Evolutionary conservation across 2,329 filamentous ascomycete species (phyloP), one percentile per base, ranked within the genome.

Genomic region (Furcasterigmium sp.): DNA sequence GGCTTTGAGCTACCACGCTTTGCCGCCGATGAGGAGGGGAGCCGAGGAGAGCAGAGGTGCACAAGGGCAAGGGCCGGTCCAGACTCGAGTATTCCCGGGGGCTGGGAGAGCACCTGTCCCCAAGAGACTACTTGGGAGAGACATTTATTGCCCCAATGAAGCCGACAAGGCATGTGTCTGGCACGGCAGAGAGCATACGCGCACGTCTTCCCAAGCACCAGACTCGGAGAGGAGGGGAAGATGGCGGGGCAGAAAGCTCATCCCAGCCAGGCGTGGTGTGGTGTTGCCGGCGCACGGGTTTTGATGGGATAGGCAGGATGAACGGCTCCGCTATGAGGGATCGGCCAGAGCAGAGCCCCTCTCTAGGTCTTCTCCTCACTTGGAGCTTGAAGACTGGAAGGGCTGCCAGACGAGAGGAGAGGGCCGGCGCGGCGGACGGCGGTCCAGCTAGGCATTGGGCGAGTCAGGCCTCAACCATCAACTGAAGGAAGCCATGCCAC

Each of bases 391-490:
- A 40, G 38, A n/a, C n/a, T 21, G 26, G 38, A 40, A 35, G n/a
- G n/a, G 32, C 32, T 35, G 32, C n/a, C 15, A 18, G 11, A 17
- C 8, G 25, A 13, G n/a, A n/a, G n/a, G n/a, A n/a, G 29, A 32
- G 13, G 29, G 18, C n/a, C 5, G 9, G 15, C 15, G 11, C 14
- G 32, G 38, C 20, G 38, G 18, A 30, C 19, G 25, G 21, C 26
- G 26, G 21, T 19, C 18, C 20, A 15, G 34, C 45, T 41, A 29
- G 42, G 39, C 38, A 34, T 40, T 30, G 41, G 43, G 40, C 46
- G 48, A 50, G 44, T 50, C 46, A 46, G 48, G 48, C 46, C 32
- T 50, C 41, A 45, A 49, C 45, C 40, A n/a, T 13, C 23, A 13
- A 18, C 5, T 17, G n/a, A 26, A 7, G 23, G 23, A 7, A 7